Conservation (phyloP, 305 asterid species). For the Fraxinus latifolia region DNA sequence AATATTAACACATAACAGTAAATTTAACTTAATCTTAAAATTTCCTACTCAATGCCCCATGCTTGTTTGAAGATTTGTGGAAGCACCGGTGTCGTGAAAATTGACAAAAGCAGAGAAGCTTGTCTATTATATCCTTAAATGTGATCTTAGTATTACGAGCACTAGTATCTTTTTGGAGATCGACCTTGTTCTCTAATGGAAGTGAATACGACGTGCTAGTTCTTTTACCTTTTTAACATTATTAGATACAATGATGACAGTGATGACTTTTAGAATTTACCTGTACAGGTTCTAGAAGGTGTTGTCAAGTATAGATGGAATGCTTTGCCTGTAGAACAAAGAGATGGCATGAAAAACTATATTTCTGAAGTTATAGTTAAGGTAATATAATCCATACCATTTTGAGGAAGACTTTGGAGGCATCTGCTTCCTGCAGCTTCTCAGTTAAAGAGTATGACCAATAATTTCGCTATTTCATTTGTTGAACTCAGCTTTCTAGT, state of each 20-base stretch:
- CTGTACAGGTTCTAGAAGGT: slow-evolving; percentile 87
- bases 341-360: slow-evolving; percentile 99
- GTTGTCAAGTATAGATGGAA: slow-evolving; percentile 98
- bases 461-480: slow-evolving; percentile 17
- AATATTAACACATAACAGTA: background rate
- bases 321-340: slow-evolving; percentile 89
- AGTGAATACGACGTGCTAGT: background rate
- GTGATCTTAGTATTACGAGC: background rate
- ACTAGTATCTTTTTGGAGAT: background rate
- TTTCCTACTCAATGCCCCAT: background rate
- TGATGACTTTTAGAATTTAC: slow-evolving; percentile 15
- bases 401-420: background rate
- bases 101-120: background rate
- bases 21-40: background rate
- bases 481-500: slow-evolving; percentile 67
- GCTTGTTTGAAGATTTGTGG: background rate
- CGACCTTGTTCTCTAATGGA: background rate
- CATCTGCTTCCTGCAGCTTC: background rate
- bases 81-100: background rate
- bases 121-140: background rate
- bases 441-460: slow-evolving; percentile 1
- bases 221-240: background rate
- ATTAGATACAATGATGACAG: slow-evolving; percentile 19
- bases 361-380: slow-evolving; percentile 95
- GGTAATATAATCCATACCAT: slow-evolving; percentile 41